Evolutionary conservation across 805 yeast genomes (phyloP), one percentile per base, ranked within the genome.

Genomic region (Cyberlindnera veronae): DNA sequence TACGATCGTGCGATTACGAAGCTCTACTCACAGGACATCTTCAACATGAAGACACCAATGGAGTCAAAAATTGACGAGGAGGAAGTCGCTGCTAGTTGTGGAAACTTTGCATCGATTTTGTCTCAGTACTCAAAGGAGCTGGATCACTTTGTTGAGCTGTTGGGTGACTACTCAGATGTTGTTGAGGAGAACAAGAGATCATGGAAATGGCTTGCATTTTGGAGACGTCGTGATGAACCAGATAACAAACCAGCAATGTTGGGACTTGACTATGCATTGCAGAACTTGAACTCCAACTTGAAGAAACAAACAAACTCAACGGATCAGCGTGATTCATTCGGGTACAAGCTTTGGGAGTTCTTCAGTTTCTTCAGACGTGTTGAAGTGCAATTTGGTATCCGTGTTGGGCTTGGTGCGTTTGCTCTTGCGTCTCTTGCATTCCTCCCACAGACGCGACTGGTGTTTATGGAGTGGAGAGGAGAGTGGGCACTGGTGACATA

Each of bases 401-500:
- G 91, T 32, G 95, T 85, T 12, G 93, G 89, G 0, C 54, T 84
- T 11, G 95, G 95, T 1, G 84, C 91, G 0, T 68, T 82, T 39
- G 63, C 74, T 5, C 62, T 86, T 21, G 79, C 89, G 0, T 49
- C 75, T 0, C 78, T 87, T 40, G 95, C 95, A 2, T 85, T 78
- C 51, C 54, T 76, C 20, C 79, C 81, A 3, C 54, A 57, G 11
- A 76, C 88, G 0, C 67, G 79, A 36, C 66, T 67, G 5, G 46
- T 57, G 1, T 87, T 85, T 51, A 71, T 64, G 34, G 70, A 67
- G 30, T 84, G 87, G 88, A 64, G 90, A 48, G 82, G 84, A 13
- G 95, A 86, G 57, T 86, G 95, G 95, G 80, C 88, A 0, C 62
- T 86, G 28, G 84, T 84, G n/a, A 80, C 89, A 0, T 86, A 78